Base-by-base conservation (phyloP, 768 basidiomycete genomes). In the Jaapia argillacea region DNA sequence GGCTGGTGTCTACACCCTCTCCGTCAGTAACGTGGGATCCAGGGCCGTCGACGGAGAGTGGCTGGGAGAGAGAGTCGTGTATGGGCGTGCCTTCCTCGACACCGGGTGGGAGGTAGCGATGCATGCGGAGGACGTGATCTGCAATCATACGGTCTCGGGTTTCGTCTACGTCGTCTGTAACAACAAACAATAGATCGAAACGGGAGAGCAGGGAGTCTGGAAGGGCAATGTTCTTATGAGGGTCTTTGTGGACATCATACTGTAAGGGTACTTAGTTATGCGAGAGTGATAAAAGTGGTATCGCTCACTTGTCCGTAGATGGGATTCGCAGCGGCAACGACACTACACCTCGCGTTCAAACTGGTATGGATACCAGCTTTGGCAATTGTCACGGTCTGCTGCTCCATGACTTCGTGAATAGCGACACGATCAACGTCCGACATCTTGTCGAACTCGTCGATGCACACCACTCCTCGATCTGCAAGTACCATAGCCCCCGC, bases 361-460 rank as follows among this genome's bases (percentile, higher is more conserved):
- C 86, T 92, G 0, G 96, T 99, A 58, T 98, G 96, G 51, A 99
- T 99, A 45, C 96, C 96, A 10, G 96, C 96, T 57, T 99, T 99
- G 39, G 96, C 96, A 51, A 99, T 99, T 6, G 96, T 98, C 38
- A 99, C 94, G 0, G 96, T 99, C 59, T 99, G 96, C 62, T 97
- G 94, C 60, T 98, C 96, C 96, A 99, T 99, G 58, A 98, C 96
- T 77, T 99, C 96, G 66, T 99, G 96, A 55, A 99, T 99, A 25
- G 96, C 94, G 16, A 98, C 94, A 51, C 96, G 80, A 67, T 99
- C 96, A 51, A 98, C 75, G 58, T 99, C 96, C 22, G 90, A 93
- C 96, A 99, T 98, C 63, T 99, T 99, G 74, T 99, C 96, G 57
- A 99, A 99, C 65, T 99, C 96, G 63, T 99, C 96, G 54, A 99